Base-by-base conservation (phyloP, 192 early-diverging fungal genomes). In the Umbelopsis sp. region DNA sequence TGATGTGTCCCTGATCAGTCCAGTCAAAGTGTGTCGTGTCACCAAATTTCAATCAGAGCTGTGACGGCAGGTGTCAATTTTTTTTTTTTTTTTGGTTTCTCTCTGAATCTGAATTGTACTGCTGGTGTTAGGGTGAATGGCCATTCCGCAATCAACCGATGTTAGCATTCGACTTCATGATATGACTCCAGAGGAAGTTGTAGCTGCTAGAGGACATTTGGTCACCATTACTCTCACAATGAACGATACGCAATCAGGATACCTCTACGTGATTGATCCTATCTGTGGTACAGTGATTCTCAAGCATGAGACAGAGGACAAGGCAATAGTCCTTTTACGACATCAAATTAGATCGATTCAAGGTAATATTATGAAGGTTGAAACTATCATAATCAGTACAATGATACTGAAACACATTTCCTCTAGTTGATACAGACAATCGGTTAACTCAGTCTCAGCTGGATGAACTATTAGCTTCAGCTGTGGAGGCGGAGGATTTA, bases 381-480 rank as follows among this genome's bases (percentile, higher is more conserved):
- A n/a, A n/a, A n/a, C 7, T 26, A 25, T 25, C 4, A 12, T 12
- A 21, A 21, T 29, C 22, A 4, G 25, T 12, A 54, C n/a, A 24
- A 54, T 54, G 0, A 12, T 21, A 11, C n/a, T 54, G 12, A 25
- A 2, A 4, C 25, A 26, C 25, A n/a, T 22, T 21, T 24, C 25
- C 3, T n/a, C 22, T 14, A 62, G 56, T 36, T 31, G 4, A 62
- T 32, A 4, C 24, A 20, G 56, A 62, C 56, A 34, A 31, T 31
- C 56, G 47, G n/a, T 49, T 49, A 49, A 62, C 29, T 32, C 56
- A 62, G 34, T 22, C 56, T 62, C 56, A 62, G 47, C 47, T 49
- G 47, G 47, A 49, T 17, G 47, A 49, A 2, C 20, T 62, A 32
- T 36, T 62, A 4, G 56, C 26, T 10, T 20, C 56, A 17, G 31